These are phyloP conservation scores for Avena insularis DNA, from an alignment of 176 grass and related monocot species.

Conservation along the genomic window DNA sequence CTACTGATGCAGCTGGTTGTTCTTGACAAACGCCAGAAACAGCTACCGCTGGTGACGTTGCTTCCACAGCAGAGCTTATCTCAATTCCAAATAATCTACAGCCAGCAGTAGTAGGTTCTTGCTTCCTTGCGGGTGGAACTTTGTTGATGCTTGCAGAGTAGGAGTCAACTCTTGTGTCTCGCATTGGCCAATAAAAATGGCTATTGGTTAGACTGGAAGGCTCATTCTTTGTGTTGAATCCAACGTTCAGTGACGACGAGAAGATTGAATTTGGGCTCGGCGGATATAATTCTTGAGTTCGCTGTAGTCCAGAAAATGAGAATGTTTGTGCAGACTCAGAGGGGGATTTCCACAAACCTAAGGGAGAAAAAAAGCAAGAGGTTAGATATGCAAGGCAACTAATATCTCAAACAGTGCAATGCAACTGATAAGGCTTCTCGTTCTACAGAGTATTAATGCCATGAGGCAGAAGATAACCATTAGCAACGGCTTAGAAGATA, in stretches of 20 bases:
- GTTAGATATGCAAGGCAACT: constrained; percentile 25
- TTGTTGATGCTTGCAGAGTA: constrained; percentile 56
- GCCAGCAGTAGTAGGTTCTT: constrained; percentile 52
- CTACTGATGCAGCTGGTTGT: constrained; percentile 44
- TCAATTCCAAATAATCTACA: constrained; percentile 96
- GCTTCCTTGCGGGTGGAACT: constrained; percentile 56
- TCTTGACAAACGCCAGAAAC: constrained; percentile 52
- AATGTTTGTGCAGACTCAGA: constrained; percentile 53
- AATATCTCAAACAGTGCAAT: constrained; percentile 17
- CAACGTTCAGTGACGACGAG: constrained; percentile 49
- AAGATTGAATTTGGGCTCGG: constrained; percentile 46
- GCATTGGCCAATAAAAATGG: constrained; percentile 59
- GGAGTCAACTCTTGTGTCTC: constrained; percentile 47
- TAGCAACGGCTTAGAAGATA: constrained; percentile 40
- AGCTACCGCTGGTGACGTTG: constrained; percentile 27
- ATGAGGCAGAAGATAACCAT: constrained; percentile 13
- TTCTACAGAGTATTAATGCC: constrained; percentile 1
- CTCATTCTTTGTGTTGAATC: constrained; percentile 56
- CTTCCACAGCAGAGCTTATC: constrained; percentile 60
- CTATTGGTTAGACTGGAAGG: constrained; percentile 39
- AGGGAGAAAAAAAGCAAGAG: constrained; percentile 45
- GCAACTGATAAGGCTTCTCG: neutral
- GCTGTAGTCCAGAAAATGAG: constrained; percentile 67
- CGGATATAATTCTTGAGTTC: constrained; percentile 55
- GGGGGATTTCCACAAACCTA: constrained; percentile 80